Evolutionary conservation across 768 basidiomycete species (phyloP).

Genomic region (Melanogaster broomeanus): DNA sequence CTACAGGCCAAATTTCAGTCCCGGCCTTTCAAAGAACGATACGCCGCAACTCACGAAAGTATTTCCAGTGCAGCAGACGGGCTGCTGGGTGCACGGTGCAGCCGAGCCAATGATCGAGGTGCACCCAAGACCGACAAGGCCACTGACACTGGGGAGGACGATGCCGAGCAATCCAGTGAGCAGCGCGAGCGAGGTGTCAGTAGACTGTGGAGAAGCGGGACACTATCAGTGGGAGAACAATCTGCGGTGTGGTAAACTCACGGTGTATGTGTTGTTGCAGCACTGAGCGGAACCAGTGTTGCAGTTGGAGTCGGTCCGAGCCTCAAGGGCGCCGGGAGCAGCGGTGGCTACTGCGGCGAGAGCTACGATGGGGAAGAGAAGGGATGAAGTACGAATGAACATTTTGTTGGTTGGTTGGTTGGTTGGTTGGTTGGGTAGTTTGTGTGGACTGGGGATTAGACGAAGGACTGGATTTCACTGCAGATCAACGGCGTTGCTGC

Average conservation of each 20-base stretch:
- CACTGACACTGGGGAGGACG: background rate
- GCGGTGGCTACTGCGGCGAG: too few relatives aligned
- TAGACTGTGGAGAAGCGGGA: background rate
- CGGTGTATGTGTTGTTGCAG: background rate
- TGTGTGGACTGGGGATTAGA: background rate
- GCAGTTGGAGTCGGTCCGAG: conserved; percentile 26
- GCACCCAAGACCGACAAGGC: conserved; percentile 37
- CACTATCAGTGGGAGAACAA: background rate
- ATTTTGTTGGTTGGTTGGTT: background rate
- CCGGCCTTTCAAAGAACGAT: conserved; percentile 19
- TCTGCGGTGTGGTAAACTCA: background rate
- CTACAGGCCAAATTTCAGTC: background rate
- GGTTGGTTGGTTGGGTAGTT: too few relatives aligned
- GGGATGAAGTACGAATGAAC: conserved; percentile 6
- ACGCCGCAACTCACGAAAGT: conserved; percentile 38
- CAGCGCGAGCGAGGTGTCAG: background rate
- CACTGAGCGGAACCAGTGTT: conserved; percentile 37
- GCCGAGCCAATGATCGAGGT: conserved; percentile 35
- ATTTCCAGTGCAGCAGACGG: conserved; percentile 50
- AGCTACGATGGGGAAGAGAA: conserved; percentile 2
- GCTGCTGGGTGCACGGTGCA: conserved; percentile 28
- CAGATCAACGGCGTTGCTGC: background rate
- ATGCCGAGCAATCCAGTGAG: background rate
- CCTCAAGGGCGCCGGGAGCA: conserved; percentile 1
- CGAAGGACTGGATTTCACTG: background rate